phyloP scores from a whole-genome alignment of 169 alveolate genomes.

The Besnoitia besnoiti region DNA sequence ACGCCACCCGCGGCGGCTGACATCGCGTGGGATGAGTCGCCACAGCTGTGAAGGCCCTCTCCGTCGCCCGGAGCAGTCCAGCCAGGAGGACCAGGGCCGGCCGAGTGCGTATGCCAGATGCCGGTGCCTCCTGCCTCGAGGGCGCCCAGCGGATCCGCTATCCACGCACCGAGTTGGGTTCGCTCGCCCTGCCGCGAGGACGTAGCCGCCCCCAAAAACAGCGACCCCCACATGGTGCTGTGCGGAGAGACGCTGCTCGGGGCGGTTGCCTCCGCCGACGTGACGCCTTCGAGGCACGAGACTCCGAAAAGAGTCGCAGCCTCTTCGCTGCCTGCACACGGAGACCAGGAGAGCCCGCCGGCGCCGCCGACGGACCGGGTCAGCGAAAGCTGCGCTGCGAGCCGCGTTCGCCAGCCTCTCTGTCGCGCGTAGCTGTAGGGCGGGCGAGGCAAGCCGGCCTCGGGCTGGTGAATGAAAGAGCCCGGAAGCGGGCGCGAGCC shows the following conservation, averaged over 20 bases:
- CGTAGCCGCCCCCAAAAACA: not conserved
- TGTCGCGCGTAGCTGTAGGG: not conserved
- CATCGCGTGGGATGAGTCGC: too few species aligned
- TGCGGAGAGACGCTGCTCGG: not conserved
- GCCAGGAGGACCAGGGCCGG: not conserved
- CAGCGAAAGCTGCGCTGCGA: not conserved
- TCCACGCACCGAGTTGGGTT: not conserved
- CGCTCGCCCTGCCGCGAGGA: not conserved
- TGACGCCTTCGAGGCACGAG: not conserved
- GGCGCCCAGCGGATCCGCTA: not conserved
- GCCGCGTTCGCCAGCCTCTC: not conserved
- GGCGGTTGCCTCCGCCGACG: not conserved
- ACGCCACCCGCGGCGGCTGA: too few species aligned
- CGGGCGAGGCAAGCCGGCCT: not conserved
- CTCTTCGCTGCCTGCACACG: not conserved
- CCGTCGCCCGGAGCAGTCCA: too few species aligned
- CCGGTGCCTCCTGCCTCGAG: not conserved
- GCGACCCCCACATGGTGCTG: not conserved
- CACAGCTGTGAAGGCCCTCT: too few species aligned
- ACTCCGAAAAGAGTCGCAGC: not conserved
- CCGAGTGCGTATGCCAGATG: not conserved
- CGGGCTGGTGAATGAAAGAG: not conserved
- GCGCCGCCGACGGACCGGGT: not conserved
- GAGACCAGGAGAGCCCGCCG: not conserved
- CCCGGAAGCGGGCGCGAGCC: not conserved